Conservation (phyloP, 306 rosid species). For the Fragaria ananassa region DNA sequence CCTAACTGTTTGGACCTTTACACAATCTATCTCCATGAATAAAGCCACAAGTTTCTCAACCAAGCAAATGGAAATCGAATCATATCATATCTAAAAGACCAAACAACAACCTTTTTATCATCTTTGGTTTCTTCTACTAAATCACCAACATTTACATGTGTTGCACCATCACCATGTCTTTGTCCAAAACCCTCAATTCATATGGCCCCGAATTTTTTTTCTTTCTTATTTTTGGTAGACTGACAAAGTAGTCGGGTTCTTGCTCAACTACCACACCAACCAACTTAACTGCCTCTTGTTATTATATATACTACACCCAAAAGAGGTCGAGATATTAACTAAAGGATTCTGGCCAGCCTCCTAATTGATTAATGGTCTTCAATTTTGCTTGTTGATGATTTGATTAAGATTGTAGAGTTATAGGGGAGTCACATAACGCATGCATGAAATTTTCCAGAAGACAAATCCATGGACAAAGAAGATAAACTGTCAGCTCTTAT, state of each 20-base stretch:
- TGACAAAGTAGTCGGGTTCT: conserved; percentile 19
- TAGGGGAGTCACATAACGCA: conserved; percentile 1
- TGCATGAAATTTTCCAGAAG: background rate
- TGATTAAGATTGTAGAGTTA: background rate
- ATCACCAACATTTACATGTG: background rate
- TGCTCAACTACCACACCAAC: conserved; percentile 37
- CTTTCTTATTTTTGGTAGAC: conserved; percentile 7
- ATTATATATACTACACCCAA: background rate
- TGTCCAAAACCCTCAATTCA: background rate
- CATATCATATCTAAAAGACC: conserved; percentile 22
- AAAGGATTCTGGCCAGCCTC: background rate
- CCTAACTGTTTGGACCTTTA: conserved; percentile 26
- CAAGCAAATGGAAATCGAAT: conserved; percentile 26
- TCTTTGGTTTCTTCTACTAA: background rate
- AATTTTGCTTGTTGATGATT: conserved; percentile 2
- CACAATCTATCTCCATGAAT: conserved; percentile 32
- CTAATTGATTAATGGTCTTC: conserved; percentile 1
- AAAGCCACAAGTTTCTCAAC: conserved; percentile 33
- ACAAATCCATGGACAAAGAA: background rate
- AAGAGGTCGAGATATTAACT: conserved; percentile 23
- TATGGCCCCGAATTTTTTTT: background rate
- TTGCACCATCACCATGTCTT: conserved; percentile 15
- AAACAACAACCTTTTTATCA: background rate
- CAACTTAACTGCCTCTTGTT: conserved; percentile 33
- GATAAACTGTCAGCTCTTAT: background rate